Base-by-base conservation (phyloP, 2,329 filamentous ascomycete species). In the Phialemonium atrogriseum region DNA sequence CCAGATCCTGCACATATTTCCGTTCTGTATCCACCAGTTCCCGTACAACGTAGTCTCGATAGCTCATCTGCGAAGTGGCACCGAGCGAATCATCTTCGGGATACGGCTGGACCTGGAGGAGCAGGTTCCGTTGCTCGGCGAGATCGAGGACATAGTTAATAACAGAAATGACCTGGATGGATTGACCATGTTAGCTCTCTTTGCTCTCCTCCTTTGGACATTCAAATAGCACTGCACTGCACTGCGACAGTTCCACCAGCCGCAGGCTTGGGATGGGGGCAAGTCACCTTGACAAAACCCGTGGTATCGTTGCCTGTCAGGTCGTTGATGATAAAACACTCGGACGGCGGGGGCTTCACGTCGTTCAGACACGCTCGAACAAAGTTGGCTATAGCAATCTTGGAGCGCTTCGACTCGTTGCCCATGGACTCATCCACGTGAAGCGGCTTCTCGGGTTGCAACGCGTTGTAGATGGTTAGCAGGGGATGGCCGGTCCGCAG, bases 1-100 rank as follows among this genome's bases (percentile, higher is more conserved):
- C 89, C 32, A 98, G 63, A 62, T 98, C 91, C 55, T 96, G 88
- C 4, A 96, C 91, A 47, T 98, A 98, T 59, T 95, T 95, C 40
- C 91, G 80, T 59, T 98, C 91, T 2, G 89, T 96, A 47, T 89
- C 85, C 34, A 98, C 82, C 27, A 98, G 64, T 58, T 98, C 91
- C 49, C 83, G 79, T 25, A 98, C 75, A 39, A 96, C 86, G 55
- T 95, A 84, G 48, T 95, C 84, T 43, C 87, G 67, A 44, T 80
- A 78, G 42, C 69, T 79, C 66, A 80, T 80, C 52, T 84, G 74
- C 2, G 76, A 77, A 34, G 78, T 73, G 28, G 80, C 65, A 15
- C 63, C 59, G 17, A 60, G 58, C n/a, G 62, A 55, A 32, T 68
- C 67, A 21, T 72, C 67, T 38, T 76, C 69, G 10, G 68, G 65